phyloP scores from a whole-genome alignment of 225 moss, liverwort and hornwort genomes.

The Pleurozium schreberi region DNA sequence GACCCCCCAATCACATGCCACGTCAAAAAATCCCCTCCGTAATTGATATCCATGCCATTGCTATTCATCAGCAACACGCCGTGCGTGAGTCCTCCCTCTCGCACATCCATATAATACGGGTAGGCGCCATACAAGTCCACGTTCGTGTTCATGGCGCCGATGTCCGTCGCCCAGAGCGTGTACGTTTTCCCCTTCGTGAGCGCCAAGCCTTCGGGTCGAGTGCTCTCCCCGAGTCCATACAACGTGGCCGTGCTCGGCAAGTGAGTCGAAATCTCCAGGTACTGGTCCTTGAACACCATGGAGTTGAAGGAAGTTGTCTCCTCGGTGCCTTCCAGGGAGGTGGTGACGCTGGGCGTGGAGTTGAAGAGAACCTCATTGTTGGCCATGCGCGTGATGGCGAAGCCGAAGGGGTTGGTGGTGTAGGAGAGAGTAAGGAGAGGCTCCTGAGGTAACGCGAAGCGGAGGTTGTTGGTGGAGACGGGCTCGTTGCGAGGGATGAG shows the following conservation, averaged over 20 bases:
- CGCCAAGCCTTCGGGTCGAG: constrained; percentile 63
- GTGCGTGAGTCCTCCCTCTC: constrained; percentile 56
- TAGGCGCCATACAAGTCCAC: constrained; percentile 76
- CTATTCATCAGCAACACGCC: constrained; percentile 82
- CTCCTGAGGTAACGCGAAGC: constrained; percentile 9
- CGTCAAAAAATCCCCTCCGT: constrained; percentile 42
- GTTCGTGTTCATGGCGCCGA: constrained; percentile 45
- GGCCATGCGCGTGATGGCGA: constrained; percentile 51
- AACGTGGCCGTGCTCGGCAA: constrained; percentile 50
- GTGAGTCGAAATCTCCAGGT: constrained; percentile 72
- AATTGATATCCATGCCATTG: constrained; percentile 86
- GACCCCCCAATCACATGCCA: constrained; percentile 67
- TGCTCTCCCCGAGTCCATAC: constrained; percentile 82
- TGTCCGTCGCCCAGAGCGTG: constrained; percentile 72
- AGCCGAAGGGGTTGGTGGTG: constrained; percentile 70
- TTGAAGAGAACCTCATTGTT: constrained; percentile 91
- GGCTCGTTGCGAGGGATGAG: constrained; percentile 37
- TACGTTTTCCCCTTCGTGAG: constrained; percentile 59
- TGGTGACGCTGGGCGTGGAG: constrained; percentile 34
- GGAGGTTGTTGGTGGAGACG: background rate
- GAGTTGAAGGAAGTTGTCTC: constrained; percentile 24
- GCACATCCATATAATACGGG: constrained; percentile 78
- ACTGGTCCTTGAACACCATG: constrained; percentile 92
- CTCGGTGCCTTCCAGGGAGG: background rate
- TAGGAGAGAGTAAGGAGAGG: constrained; percentile 42